A percentile compares a stretch with the other conserved stretches of the same genome.
Evolutionary conservation across 2,329 filamentous ascomycete species (phyloP).

Genomic region (Cladorrhinum sp.): DNA sequence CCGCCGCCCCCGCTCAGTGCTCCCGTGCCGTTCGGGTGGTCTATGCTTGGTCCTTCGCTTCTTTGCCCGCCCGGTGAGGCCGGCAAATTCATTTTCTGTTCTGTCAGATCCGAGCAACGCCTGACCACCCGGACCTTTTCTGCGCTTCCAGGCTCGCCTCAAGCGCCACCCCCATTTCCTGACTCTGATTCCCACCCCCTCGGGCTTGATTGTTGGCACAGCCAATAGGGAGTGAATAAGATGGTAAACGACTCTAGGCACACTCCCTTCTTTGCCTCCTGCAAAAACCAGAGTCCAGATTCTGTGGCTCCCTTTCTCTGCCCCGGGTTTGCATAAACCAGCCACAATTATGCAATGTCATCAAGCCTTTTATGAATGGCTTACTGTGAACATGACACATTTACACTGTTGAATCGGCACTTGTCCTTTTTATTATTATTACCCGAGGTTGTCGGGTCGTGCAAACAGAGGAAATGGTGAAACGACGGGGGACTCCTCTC

Average conservation of each 20-base stretch:
- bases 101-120: conserved; percentile 7
- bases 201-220: not conserved
- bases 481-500: not conserved
- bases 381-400: not conserved
- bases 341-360: not conserved
- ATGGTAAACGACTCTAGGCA: not conserved
- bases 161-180: not conserved
- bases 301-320: not conserved
- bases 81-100: conserved; percentile 8
- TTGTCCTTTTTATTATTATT: not conserved
- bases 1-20: conserved; percentile 19
- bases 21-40: conserved; percentile 11
- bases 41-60: conserved; percentile 7
- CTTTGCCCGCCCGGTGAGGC: conserved; percentile 7
- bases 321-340: not conserved
- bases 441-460: not conserved
- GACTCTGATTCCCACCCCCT: not conserved
- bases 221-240: not conserved
- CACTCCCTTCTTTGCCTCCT: not conserved
- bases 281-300: not conserved
- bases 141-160: not conserved
- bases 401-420: not conserved
- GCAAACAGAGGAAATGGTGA: not conserved
- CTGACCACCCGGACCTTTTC: conserved; percentile 5
- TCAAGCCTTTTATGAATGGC: not conserved